Conservation (phyloP, 129 eudicot genomes). For the Pittosporum tobira region DNA sequence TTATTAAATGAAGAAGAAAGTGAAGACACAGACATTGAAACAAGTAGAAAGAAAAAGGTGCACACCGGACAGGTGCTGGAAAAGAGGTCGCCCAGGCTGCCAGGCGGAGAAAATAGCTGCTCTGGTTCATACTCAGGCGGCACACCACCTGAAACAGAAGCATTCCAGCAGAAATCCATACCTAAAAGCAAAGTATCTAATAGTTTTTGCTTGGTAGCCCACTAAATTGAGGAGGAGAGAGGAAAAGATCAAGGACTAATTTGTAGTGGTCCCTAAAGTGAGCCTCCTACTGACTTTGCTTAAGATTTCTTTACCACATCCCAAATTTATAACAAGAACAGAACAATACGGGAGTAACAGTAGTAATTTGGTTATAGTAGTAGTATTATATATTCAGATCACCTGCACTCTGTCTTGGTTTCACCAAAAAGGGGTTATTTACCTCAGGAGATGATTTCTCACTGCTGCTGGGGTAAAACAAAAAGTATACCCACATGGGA, state of each 20-base stretch:
- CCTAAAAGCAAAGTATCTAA: not conserved
- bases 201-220: conserved; percentile 2
- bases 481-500: no score
- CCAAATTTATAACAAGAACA: conserved; percentile 5
- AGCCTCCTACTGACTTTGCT: no score
- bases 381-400: not conserved
- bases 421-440: no score
- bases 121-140: conserved; percentile 33
- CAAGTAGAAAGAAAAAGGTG: not conserved
- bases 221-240: not conserved
- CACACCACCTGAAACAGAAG: conserved; percentile 32
- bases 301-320: not conserved
- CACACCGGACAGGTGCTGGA: conserved; percentile 35
- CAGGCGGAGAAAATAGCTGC: conserved; percentile 22
- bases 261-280: no score
- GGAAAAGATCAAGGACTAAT: not conserved
- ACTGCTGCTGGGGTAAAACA: no score
- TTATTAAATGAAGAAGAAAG: not conserved
- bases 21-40: not conserved
- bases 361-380: no score
- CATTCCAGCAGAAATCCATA: conserved; percentile 43
- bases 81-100: conserved; percentile 50
- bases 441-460: no score
- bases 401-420: conserved; percentile 4
- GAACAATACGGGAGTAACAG: no score